Evolutionary conservation across 129 eudicot genomes (phyloP), one percentile per base, ranked within the genome.

Genomic region (Tanacetum coccineum): DNA sequence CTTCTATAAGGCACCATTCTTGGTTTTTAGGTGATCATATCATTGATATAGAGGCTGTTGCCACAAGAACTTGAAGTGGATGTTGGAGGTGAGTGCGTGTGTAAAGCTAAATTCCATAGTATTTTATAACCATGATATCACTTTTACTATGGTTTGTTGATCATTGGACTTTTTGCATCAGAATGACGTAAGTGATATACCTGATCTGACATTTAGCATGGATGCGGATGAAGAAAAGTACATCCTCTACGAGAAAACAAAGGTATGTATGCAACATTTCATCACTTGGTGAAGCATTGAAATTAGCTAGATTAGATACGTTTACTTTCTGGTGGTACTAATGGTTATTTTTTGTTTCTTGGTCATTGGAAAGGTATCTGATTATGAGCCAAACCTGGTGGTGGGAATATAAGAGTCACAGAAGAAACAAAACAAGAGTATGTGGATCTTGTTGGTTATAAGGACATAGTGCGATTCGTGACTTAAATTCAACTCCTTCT

Each of bases 41-140:
- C 40, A 57, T n/a, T 57, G 62, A 57, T 22, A 57, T 57, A 9
- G 62, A 57, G 14, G 62, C 62, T 2, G 36, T 57, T 22, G 62
- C 62, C 22, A 20, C 36, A 56, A 56, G 62, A 56, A 56, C 62
- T 21, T 56, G 62, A 56, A 56, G 62, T 56, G 62, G 62, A 56
- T 56, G 62, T 13, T 56, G 32, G 62, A 56, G 62, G 62, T 18
- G 58, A 52, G 58, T n/a, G n/a, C 58, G n/a, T n/a, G n/a, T 52
- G 21, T 52, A 52, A 17, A 52, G 13, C 20, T 52, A 52, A 14
- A 2, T n/a, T n/a, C n/a, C n/a, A n/a, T n/a, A n/a, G n/a, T n/a
- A n/a, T n/a, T n/a, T n/a, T n/a, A n/a, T n/a, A n/a, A n/a, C n/a
- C n/a, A n/a, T n/a, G n/a, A n/a, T n/a, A n/a, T n/a, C n/a, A n/a